Base-by-base conservation (phyloP, 78 protist species). In the Chrysochromulina tobinii region DNA sequence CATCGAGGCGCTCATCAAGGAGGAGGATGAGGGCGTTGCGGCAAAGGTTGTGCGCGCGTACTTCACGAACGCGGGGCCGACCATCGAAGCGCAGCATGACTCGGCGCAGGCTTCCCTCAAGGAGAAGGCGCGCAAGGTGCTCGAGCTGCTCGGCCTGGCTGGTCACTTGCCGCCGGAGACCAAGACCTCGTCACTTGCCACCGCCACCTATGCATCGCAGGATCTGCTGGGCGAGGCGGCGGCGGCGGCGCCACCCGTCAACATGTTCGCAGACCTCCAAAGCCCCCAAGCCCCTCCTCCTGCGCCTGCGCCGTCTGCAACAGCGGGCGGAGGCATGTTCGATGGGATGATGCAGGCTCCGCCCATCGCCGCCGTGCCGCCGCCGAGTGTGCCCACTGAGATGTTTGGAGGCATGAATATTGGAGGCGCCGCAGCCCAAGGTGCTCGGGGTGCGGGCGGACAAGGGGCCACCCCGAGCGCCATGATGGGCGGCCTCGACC, bases 1-100 rank as follows among this genome's bases (percentile, higher is more conserved):
- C 12, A 23, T 83, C 72, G 88, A 83, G 50, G 88, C 54, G n/a
- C 88, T 83, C 25, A 2, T 58, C 73, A 83, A 83, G 69, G 87
- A 50, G n/a, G 59, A 5, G 23, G n/a, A 79, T 48, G 64, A 6
- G 64, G 61, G 1, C 58, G 38, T 38, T 38, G 38, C 38, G 38
- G 38, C 38, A 38, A 38, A 38, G 38, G 38, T 38, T 38, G 87
- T 79, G n/a, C 64, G 3, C 61, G 27, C 12, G 64, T 18, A 54
- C 61, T 79, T 79, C 61, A 15, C 12, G 58, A 7, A 17, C 18
- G 0, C 20, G 14, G 20, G 4, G 25, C 25, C 3, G 38, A 2
- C 14, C 17, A 0, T 79, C 14, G 64, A 18, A 12, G 58, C 87
- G 48, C 87, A 51, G 61, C 87, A 9, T 64, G 9, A 6, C 64